These are phyloP conservation scores for Monosporascus sp. DNA, from an alignment of 2,329 filamentous ascomycete species.

Conservation along the genomic window DNA sequence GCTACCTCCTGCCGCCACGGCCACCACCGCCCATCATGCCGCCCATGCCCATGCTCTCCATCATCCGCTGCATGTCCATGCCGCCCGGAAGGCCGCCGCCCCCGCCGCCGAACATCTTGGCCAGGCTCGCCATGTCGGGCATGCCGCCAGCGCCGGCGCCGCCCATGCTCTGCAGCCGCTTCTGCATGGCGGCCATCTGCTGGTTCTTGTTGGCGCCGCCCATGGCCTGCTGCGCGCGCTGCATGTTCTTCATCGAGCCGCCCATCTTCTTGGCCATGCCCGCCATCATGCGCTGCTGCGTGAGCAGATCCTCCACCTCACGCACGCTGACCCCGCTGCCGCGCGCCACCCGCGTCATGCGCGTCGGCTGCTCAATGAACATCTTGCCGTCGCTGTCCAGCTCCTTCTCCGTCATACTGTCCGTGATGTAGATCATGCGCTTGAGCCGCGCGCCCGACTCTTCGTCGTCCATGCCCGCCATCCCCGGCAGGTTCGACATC, in stretches of 20 bases:
- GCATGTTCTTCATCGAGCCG: constrained; percentile 96
- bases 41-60: constrained; percentile 65
- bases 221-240: constrained; percentile 85
- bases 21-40: constrained; percentile 42
- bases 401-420: constrained; percentile 95
- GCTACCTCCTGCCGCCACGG: constrained; percentile 24
- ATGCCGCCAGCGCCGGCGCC: constrained; percentile 61
- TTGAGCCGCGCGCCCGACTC: constrained; percentile 91
- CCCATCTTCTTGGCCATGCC: constrained; percentile 99
- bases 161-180: constrained; percentile 88
- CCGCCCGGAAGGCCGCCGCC: constrained; percentile 66
- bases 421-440: constrained; percentile 98
- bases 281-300: constrained; percentile 97
- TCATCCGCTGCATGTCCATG: constrained; percentile 75
- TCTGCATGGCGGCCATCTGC: constrained; percentile 96
- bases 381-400: constrained; percentile 93
- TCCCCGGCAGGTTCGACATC: constrained; percentile 70
- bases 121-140: constrained; percentile 79
- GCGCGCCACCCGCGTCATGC: constrained; percentile 86
- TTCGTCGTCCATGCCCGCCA: constrained; percentile 94
- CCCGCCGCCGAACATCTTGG: constrained; percentile 83
- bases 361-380: constrained; percentile 83
- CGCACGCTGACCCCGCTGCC: constrained; percentile 86
- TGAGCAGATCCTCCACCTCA: constrained; percentile 95
- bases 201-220: constrained; percentile 86